Evolutionary conservation across 2,329 filamentous ascomycete species (phyloP).

Genomic region (Cryphonectria japonica): DNA sequence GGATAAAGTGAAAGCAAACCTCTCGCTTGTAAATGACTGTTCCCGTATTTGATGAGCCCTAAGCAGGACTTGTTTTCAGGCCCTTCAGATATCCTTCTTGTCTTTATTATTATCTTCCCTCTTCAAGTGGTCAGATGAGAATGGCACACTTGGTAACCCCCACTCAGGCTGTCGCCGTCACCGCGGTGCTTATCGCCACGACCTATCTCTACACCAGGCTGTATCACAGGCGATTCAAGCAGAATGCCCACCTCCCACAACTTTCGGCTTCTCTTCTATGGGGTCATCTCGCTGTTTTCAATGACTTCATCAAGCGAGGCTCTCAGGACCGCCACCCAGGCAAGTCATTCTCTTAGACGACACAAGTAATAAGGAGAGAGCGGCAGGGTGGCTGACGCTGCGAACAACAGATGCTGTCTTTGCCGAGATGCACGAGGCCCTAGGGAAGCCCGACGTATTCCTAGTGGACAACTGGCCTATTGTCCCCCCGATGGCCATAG

Average conservation of each 20-base stretch:
- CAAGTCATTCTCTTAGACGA: neutral
- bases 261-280: constrained; percentile 4
- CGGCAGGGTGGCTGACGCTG: neutral
- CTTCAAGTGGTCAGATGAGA: neutral
- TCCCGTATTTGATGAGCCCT: too few species aligned
- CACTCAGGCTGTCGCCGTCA: neutral
- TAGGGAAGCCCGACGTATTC: constrained; percentile 41
- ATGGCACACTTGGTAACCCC: neutral
- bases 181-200: neutral
- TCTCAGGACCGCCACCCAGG: neutral
- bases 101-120: too few species aligned
- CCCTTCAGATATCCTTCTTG: too few species aligned
- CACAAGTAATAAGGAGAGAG: neutral
- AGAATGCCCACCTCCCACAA: constrained; percentile 16
- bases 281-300: constrained; percentile 8
- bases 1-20: too few species aligned
- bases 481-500: constrained; percentile 19
- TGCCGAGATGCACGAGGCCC: constrained; percentile 35
- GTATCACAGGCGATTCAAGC: neutral
- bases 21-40: too few species aligned
- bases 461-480: constrained; percentile 42
- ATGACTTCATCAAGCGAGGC: constrained; percentile 3
- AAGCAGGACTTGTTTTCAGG: too few species aligned
- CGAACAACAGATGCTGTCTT: constrained; percentile 33
- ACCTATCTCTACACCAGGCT: constrained; percentile 11